Evolutionary conservation across 1,284 basidiomycete genomes (phyloP).

Genomic region (Sporisorium reilianum): DNA sequence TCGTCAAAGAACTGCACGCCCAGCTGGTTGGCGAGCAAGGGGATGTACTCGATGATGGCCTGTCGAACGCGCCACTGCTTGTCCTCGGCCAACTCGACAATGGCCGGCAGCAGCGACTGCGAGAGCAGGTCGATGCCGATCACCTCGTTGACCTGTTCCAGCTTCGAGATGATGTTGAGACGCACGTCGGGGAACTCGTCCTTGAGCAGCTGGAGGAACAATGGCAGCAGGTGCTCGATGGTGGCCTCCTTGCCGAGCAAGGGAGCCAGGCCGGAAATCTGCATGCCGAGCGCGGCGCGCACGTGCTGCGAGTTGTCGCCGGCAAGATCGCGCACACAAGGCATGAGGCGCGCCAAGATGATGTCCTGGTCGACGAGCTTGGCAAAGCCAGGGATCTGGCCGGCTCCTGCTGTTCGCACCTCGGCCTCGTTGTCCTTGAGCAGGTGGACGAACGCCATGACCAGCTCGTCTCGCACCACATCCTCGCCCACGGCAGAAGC

Average conservation of each 20-base stretch:
- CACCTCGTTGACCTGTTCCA: slow-evolving; percentile 95
- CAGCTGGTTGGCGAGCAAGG: slow-evolving; percentile 94
- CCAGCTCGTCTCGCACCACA: slow-evolving; percentile 92
- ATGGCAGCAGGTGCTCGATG: slow-evolving; percentile 93
- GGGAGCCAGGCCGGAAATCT: slow-evolving; percentile 97
- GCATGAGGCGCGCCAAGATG: slow-evolving; percentile 90
- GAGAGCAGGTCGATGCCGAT: slow-evolving; percentile 97
- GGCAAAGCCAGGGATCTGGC: slow-evolving; percentile 96
- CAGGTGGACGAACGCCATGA: slow-evolving; percentile 90
- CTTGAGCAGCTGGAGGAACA: slow-evolving; percentile 96
- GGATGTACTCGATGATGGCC: slow-evolving; percentile 98
- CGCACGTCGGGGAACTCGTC: slow-evolving; percentile 99
- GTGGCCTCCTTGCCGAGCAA: slow-evolving; percentile 93
- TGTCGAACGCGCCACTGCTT: slow-evolving; percentile 99
- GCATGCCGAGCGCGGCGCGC: slow-evolving; percentile 92
- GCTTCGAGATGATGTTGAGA: slow-evolving; percentile 97
- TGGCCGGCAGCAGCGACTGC: slow-evolving; percentile 95
- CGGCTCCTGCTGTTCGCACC: slow-evolving; percentile 93
- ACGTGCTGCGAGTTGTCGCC: slow-evolving; percentile 97
- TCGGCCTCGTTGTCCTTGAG: slow-evolving; percentile 99
- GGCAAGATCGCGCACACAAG: slow-evolving; percentile 95
- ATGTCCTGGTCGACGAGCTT: slow-evolving; percentile 94
- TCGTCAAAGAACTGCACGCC: slow-evolving; percentile 98
- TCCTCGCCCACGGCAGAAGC: slow-evolving; percentile 91
- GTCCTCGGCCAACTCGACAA: slow-evolving; percentile 97